Evolutionary conservation across 495 filamentous ascomycete species (phyloP).

Genomic region (Neurospora tetrasperma): DNA sequence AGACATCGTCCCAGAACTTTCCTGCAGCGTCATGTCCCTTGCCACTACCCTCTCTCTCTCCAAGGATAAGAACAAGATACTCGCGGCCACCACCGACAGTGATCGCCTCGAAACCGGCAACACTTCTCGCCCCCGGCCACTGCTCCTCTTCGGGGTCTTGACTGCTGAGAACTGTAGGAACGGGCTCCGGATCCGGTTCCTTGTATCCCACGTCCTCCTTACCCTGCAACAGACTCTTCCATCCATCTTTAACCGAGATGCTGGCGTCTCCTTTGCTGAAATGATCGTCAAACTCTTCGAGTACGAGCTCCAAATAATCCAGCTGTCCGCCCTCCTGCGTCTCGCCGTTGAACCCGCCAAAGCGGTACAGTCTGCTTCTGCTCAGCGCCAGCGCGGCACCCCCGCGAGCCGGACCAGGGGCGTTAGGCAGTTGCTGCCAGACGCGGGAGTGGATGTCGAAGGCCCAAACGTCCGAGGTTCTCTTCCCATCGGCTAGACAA

Average conservation of each 20-base stretch:
- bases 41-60: conserved; percentile 51
- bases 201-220: conserved; percentile 22
- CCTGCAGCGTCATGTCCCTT: conserved; percentile 58
- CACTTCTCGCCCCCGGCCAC: conserved; percentile 36
- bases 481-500: conserved; percentile 38
- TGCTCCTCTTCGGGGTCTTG: conserved; percentile 13
- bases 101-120: conserved; percentile 35
- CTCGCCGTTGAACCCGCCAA: conserved; percentile 62
- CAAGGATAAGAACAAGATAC: conserved; percentile 56
- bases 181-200: conserved; percentile 10
- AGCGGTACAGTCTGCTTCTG: conserved; percentile 52
- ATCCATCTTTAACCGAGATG: conserved; percentile 24
- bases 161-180: conserved; percentile 7
- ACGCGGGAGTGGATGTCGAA: conserved; percentile 48
- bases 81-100: conserved; percentile 42
- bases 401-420: conserved; percentile 50
- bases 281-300: conserved; percentile 40
- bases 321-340: conserved; percentile 53
- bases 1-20: conserved; percentile 60
- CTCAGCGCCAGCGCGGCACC: conserved; percentile 52
- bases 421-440: conserved; percentile 54
- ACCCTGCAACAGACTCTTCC: conserved; percentile 27
- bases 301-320: conserved; percentile 46
- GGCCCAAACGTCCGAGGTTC: conserved; percentile 59
- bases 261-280: conserved; percentile 25